Evolutionary conservation across 805 yeast species (phyloP), one percentile per base, ranked within the genome.

Genomic region (Pichia membranifaciens): DNA sequence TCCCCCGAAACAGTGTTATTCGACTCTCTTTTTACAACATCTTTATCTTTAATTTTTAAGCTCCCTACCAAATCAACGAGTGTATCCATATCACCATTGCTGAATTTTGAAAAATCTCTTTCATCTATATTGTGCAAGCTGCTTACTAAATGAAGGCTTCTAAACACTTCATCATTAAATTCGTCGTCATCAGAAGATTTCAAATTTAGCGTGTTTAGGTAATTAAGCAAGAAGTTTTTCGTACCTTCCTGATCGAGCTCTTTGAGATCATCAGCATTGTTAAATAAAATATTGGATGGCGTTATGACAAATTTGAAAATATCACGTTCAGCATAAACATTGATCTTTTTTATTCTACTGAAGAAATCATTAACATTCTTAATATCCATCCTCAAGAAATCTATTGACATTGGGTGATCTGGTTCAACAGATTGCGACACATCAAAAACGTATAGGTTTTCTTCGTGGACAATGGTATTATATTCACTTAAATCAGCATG

Each of bases 351-450:
- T 57, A 75, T 76, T 51, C 81, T 74, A 49, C 74, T 73, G 58
- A 93, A 93, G 64, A 83, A 93, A 57, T 87, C 93, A 60, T 91
- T 93, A 21, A 91, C 87, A 60, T 93, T 93, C 64, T 91, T 93
- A 60, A 93, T 90, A 67, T 93, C 99, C 99, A 93, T 93, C 61
- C 99, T 74, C 51, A 93, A 68, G 62, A 93, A 93, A 64, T 93
- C 98, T 54, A 93, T 72, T 38, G 96, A 85, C 88, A 88, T 88
- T 10, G 96, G 98, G 66, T 93, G 99, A 57, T 89, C 96, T 9
- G 96, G 97, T 64, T 93, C 98, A 21, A 93, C 98, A 34, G 95
- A 82, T 64, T 93, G 99, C 1, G 98, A 90, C 10, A 93, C 99
- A 68, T 93, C 99, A 56, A 93, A 87, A 49, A 93, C 86, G 66